A percentile compares a stretch with the other conserved stretches of the same genome.
These are phyloP conservation scores for Camelina neglecta DNA, from an alignment of 345 rosid genomes.

Conservation along the genomic window DNA sequence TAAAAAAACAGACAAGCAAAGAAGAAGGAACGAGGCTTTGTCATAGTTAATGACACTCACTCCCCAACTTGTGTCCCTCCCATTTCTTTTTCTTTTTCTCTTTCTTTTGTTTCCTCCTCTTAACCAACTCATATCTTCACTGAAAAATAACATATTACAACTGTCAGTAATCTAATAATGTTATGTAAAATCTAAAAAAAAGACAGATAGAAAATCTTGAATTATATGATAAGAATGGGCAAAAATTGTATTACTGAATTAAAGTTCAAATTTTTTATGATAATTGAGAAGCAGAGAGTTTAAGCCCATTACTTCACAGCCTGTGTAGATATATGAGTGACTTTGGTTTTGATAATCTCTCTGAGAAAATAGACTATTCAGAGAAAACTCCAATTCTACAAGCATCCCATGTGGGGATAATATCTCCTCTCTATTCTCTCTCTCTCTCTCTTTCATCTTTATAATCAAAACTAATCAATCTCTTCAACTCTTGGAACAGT, in stretches of 20 bases:
- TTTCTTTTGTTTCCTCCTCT: not conserved
- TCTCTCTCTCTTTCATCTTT: constrained; percentile 33
- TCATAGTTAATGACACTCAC: constrained; percentile 45
- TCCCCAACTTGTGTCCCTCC: constrained; percentile 39
- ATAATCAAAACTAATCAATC: constrained; percentile 34
- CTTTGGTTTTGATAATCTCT: constrained; percentile 34
- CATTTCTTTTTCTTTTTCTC: not conserved
- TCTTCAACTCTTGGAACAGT: constrained; percentile 26
- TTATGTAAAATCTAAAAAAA: constrained; percentile 30
- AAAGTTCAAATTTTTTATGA: not conserved
- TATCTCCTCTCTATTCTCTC: not conserved
- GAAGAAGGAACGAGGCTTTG: constrained; percentile 41
- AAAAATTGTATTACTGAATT: not conserved
- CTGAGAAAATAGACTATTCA: constrained; percentile 48
- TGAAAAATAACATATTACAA: constrained; percentile 29
- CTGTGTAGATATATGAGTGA: constrained; percentile 42
- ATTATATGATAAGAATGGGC: constrained; percentile 38
- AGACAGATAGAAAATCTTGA: constrained; percentile 36
- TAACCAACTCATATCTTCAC: constrained; percentile 28
- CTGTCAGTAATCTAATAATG: constrained; percentile 40
- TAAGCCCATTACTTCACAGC: constrained; percentile 46
- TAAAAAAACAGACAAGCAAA: constrained; percentile 38
- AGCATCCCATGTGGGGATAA: constrained; percentile 51
- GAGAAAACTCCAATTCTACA: constrained; percentile 43
- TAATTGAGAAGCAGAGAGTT: constrained; percentile 41